Conservation (phyloP, 305 asterid species). For the Fraxinus angustifolia region DNA sequence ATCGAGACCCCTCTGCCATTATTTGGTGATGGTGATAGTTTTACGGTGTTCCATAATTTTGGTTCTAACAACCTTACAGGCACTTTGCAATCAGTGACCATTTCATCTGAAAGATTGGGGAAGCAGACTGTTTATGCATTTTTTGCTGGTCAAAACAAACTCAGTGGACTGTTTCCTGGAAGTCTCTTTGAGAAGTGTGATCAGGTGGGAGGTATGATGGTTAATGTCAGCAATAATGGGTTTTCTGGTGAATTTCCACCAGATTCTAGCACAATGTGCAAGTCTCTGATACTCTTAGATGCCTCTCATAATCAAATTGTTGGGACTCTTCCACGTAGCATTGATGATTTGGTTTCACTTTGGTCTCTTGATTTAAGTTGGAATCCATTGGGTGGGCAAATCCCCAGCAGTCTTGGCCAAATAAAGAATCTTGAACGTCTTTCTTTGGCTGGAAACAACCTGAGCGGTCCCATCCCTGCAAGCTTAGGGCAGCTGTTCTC, state of each 20-base stretch:
- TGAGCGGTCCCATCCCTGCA: constrained; percentile 66
- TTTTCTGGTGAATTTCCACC: constrained; percentile 59
- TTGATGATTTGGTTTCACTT: constrained; percentile 55
- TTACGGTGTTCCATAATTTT: constrained; percentile 60
- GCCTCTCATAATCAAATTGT: constrained; percentile 54
- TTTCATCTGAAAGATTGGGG: constrained; percentile 48
- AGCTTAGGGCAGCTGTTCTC: constrained; percentile 57
- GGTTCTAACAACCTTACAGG: constrained; percentile 65
- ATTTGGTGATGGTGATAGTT: constrained; percentile 35
- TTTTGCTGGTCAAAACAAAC: constrained; percentile 64
- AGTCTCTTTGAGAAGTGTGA: constrained; percentile 55
- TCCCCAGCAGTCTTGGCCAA: constrained; percentile 65
- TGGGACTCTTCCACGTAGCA: constrained; percentile 51
- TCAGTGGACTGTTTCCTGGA: constrained; percentile 56
- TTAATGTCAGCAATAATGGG: constrained; percentile 54
- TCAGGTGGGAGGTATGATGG: constrained; percentile 46
- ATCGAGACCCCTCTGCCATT: constrained; percentile 38
- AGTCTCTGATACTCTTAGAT: constrained; percentile 54
- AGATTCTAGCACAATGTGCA: constrained; percentile 48
- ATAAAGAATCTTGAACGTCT: constrained; percentile 55
- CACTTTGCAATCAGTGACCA: constrained; percentile 44
- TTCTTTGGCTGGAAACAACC: constrained; percentile 69
- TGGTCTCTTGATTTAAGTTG: constrained; percentile 61
- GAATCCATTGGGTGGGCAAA: constrained; percentile 59
- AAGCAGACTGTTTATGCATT: constrained; percentile 56